A percentile compares a stretch with the other conserved stretches of the same genome.
Evolutionary conservation across 2,329 filamentous ascomycete genomes (phyloP).

Genomic region (Metarhizium sp.): DNA sequence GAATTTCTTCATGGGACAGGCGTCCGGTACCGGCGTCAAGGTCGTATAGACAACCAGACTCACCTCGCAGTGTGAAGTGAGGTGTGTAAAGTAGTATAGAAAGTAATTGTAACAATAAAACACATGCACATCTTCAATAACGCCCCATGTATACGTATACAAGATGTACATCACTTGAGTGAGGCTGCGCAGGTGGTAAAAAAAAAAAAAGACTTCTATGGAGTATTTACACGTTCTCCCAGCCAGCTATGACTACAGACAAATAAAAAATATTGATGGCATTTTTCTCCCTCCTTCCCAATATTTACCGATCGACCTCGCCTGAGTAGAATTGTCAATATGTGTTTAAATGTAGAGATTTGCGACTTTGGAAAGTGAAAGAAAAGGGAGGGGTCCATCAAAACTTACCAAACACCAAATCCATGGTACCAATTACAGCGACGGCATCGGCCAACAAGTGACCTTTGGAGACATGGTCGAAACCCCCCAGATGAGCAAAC

Average conservation of each 20-base stretch:
- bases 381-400: too few relatives aligned
- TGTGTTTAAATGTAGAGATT: too few relatives aligned
- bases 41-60: constrained; percentile 19
- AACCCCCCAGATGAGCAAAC: constrained; percentile 88
- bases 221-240: constrained; percentile 28
- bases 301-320: constrained; percentile 49
- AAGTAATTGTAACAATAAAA: not conserved
- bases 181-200: not conserved
- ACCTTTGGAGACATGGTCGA: constrained; percentile 86
- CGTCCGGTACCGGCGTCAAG: constrained; percentile 44
- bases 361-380: too few relatives aligned
- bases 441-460: constrained; percentile 95
- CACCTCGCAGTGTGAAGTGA: not conserved
- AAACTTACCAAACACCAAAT: constrained; percentile 72
- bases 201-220: constrained; percentile 19
- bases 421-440: constrained; percentile 86
- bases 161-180: not conserved
- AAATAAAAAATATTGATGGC: constrained; percentile 23
- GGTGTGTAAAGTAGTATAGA: not conserved
- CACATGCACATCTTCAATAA: not conserved
- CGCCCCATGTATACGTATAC: not conserved
- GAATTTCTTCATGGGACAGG: constrained; percentile 73
- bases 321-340: constrained; percentile 25
- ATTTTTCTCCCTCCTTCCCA: constrained; percentile 15
- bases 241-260: constrained; percentile 32